Evolutionary conservation across 495 filamentous ascomycete species (phyloP), one percentile per base, ranked within the genome.

Genomic region (Mytilinidion resinicola): DNA sequence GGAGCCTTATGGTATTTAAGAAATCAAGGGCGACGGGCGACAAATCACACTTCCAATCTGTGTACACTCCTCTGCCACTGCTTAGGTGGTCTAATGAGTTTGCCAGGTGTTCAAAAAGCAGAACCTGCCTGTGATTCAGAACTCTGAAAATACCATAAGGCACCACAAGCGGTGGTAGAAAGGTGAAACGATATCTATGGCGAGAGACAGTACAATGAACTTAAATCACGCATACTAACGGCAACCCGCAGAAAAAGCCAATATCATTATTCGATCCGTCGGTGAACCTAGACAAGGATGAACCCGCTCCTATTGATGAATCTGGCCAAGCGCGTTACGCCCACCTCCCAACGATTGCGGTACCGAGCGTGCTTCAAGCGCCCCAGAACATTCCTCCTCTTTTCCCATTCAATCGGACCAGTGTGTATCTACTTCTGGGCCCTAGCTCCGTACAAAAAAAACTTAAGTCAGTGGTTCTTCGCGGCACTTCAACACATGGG

Each of bases 351-450:
- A 59, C 55, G 0, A 67, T 88, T 3, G 33, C 70, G 0, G 62
- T 67, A 19, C 82, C 85, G 5, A 79, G 78, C 48, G 54, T 82
- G 12, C 70, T 89, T 3, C 85, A 88, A 69, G 75, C 82, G 4
- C 87, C 87, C 0, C 73, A 79, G 46, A 66, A 63, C 0, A 83
- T 88, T 25, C 84, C 85, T 0, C 62, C 85, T 6, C 75, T 90
- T 4, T 87, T 80, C 65, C 76, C 85, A 2, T 85, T 84, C 73
- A 80, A 71, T 46, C 76, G 84, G 38, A 83, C 81, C 0, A 80
- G 69, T 3, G 76, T 87, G 10, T 89, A 87, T 65, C 70, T 88
- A 1, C 72, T 88, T 12, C 65, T 89, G 39, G 77, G 80, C 0
- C 74, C 81, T 0, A 69, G 76, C 3, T 68, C 76, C 0, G 35